Base-by-base conservation (phyloP, 164 flowering plant genomes). In the Protea cynaroides region DNA sequence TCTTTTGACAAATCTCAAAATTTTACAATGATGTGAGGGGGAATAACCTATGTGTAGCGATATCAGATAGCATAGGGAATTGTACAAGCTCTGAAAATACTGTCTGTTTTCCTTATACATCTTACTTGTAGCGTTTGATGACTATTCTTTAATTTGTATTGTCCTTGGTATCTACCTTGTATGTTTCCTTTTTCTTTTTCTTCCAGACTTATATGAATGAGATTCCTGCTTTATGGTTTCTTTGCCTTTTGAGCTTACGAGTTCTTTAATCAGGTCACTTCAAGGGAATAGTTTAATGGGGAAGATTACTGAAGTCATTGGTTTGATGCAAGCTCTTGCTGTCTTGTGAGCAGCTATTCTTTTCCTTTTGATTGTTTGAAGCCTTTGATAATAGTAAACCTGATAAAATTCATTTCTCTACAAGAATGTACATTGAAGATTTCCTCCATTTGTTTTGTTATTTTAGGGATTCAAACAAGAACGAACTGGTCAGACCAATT, bases 261-360 rank as follows among this genome's bases (percentile, higher is more conserved):
- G 46, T 40, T 40, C 14, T 8, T 40, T 40, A 8, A 40, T 40
- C 46, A 40, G 96, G 75, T 93, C 97, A 2, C 87, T 93, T 67
- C 97, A 93, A 75, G 98, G 97, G 52, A 93, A 93, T 65, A 82
- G 57, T 69, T 76, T 93, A 10, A 83, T 83, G n/a, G 98, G 98
- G 43, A 82, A 81, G 68, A 93, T 93, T 57, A 97, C 98, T 0
- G 98, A 87, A 40, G 98, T 93, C 40, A 80, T 93, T 62, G 98
- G 98, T 69, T 72, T 93, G 17, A 93, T 93, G 98, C 98, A 93
- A 74, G 98, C 98, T 25, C 84, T 93, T 46, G 98, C 97, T 57
- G 94, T 93, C 52, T 65, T 93, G 98, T 93, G 78, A 79, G 96
- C 77, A 18, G 4, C 40, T 37, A 10, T 40, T 40, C 10, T 40